Evolutionary conservation across 108 stramenopile species (phyloP).

Genomic region (Cyclotella cryptica): DNA sequence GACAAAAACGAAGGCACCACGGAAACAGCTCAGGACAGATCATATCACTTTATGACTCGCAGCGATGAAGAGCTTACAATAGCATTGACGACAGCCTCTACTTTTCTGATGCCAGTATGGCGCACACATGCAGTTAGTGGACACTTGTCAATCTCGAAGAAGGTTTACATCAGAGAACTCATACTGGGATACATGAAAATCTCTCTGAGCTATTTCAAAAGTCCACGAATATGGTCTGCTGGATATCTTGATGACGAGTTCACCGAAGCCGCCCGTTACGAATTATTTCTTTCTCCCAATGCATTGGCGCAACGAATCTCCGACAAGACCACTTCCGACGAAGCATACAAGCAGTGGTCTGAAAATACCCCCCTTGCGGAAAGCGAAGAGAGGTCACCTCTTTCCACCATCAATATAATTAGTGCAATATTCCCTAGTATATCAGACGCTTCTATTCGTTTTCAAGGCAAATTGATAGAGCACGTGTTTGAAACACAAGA

Average conservation of each 20-base stretch:
- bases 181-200: slow-evolving; percentile 76
- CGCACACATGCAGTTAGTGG: not conserved
- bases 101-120: not conserved
- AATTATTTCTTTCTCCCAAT: slow-evolving; percentile 12
- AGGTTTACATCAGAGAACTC: slow-evolving; percentile 79
- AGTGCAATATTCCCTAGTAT: slow-evolving; percentile 75
- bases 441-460: slow-evolving; percentile 84
- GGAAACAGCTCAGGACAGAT: slow-evolving; percentile 22
- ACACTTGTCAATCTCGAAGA: slow-evolving; percentile 14
- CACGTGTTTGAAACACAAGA: slow-evolving; percentile 53
- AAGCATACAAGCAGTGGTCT: slow-evolving; percentile 53
- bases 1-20: slow-evolving; percentile 16
- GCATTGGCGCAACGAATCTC: slow-evolving; percentile 10
- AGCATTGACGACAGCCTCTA: not conserved
- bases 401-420: slow-evolving; percentile 44
- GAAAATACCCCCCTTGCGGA: slow-evolving; percentile 24
- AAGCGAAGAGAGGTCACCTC: slow-evolving; percentile 21
- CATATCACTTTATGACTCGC: slow-evolving; percentile 28
- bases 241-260: slow-evolving; percentile 15
- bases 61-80: not conserved
- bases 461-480: slow-evolving; percentile 83
- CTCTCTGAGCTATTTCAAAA: slow-evolving; percentile 84
- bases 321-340: slow-evolving; percentile 14
- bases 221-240: slow-evolving; percentile 22
- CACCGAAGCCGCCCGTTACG: slow-evolving; percentile 7